Evolutionary conservation across 192 early-diverging fungal genomes (phyloP).

Genomic region (Phycomyces nitens): DNA sequence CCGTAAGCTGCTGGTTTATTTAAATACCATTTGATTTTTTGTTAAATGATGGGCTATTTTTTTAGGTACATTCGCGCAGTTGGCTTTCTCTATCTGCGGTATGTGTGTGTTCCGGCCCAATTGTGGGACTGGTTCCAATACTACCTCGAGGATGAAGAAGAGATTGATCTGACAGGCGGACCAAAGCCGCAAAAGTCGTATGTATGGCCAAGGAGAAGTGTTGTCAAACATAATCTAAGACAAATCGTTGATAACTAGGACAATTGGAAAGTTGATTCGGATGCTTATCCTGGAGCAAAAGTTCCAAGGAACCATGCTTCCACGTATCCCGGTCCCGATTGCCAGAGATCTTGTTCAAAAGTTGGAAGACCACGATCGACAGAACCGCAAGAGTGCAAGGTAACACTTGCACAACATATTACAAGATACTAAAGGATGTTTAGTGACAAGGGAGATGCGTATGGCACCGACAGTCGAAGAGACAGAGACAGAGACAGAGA

Average conservation of each 20-base stretch:
- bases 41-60: not conserved
- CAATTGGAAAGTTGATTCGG: slow-evolving; percentile 67
- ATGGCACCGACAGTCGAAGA: too few relatives aligned
- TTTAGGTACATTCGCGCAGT: slow-evolving; percentile 69
- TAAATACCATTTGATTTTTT: not conserved
- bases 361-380: slow-evolving; percentile 46
- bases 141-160: slow-evolving; percentile 79
- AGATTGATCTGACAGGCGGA: slow-evolving; percentile 57
- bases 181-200: slow-evolving; percentile 57
- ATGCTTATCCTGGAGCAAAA: slow-evolving; percentile 72
- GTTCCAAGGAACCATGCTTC: slow-evolving; percentile 75
- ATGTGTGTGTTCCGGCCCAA: slow-evolving; percentile 70
- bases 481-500: slow-evolving; percentile 6
- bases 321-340: slow-evolving; percentile 79
- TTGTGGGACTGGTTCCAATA: slow-evolving; percentile 78
- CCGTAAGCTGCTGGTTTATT: slow-evolving; percentile 48
- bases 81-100: slow-evolving; percentile 80
- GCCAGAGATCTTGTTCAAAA: slow-evolving; percentile 70
- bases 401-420: not conserved
- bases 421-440: too few relatives aligned
- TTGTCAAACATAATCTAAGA: too few relatives aligned
- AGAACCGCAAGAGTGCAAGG: slow-evolving; percentile 12
- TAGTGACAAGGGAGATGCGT: not conserved
- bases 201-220: slow-evolving; percentile 9
- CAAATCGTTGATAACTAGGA: too few relatives aligned